These are phyloP conservation scores for Cephalotrichum gorgonifer DNA, from an alignment of 2,329 filamentous ascomycete genomes.

Conservation along the genomic window DNA sequence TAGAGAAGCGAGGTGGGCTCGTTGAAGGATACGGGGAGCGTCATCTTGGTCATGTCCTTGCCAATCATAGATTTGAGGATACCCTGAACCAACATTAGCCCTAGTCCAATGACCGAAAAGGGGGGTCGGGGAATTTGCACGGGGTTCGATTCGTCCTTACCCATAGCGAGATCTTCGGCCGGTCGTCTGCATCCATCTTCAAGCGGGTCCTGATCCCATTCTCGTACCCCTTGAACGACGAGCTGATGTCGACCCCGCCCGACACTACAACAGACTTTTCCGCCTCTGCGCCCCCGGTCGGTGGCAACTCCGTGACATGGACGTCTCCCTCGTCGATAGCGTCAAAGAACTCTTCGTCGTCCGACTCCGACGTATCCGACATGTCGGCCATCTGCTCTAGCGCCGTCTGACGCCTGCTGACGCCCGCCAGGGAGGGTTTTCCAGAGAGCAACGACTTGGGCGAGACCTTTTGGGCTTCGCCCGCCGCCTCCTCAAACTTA, in stretches of 20 bases:
- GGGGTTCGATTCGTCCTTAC: slow-evolving; percentile 39
- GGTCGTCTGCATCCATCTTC: slow-evolving; percentile 83
- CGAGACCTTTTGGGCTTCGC: slow-evolving; percentile 3
- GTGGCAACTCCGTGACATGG: slow-evolving; percentile 61
- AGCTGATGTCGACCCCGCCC: slow-evolving; percentile 53
- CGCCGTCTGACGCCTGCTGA: slow-evolving; percentile 50
- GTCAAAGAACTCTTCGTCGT: slow-evolving; percentile 93
- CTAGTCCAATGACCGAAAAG: background rate
- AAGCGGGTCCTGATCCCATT: slow-evolving; percentile 70
- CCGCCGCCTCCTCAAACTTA: slow-evolving; percentile 18
- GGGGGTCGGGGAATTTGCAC: background rate
- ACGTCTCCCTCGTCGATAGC: slow-evolving; percentile 90
- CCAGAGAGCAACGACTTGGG: slow-evolving; percentile 12
- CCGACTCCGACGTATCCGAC: slow-evolving; percentile 72
- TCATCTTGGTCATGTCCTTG: slow-evolving; percentile 99
- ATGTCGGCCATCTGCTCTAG: slow-evolving; percentile 63
- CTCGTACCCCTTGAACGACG: slow-evolving; percentile 83
- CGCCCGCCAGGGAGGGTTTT: slow-evolving; percentile 27
- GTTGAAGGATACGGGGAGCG: slow-evolving; percentile 94
- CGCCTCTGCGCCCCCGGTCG: slow-evolving; percentile 22
- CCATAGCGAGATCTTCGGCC: slow-evolving; percentile 93
- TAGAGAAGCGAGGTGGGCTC: slow-evolving; percentile 93
- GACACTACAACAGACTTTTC: slow-evolving; percentile 30
- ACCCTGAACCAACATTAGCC: slow-evolving; percentile 43
- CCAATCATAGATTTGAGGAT: slow-evolving; percentile 99